Conservation (phyloP, 768 basidiomycete genomes). For the Sarcodon sp. region DNA sequence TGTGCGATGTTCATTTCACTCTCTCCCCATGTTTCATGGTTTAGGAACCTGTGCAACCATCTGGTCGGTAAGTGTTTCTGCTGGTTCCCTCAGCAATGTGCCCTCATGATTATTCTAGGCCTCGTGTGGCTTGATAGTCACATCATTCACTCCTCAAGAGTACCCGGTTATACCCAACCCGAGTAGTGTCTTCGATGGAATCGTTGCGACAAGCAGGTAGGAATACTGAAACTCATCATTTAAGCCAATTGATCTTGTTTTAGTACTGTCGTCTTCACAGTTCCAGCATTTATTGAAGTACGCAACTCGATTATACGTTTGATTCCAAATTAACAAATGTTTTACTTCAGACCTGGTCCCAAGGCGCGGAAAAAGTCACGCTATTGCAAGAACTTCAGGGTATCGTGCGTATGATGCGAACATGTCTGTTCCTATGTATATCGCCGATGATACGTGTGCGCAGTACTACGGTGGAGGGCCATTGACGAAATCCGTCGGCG, state of each 20-base stretch:
- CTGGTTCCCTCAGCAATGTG: neutral
- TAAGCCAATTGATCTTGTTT: neutral
- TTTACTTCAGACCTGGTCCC: constrained; percentile 14
- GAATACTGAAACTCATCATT: neutral
- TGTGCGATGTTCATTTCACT: constrained; percentile 8
- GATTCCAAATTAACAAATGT: too few species aligned
- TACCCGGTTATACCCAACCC: constrained; percentile 14
- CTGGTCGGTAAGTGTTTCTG: constrained; percentile 11
- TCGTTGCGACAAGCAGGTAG: constrained; percentile 5
- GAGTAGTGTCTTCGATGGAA: constrained; percentile 10
- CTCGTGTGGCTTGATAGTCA: constrained; percentile 12
- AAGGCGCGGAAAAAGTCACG: constrained; percentile 10
- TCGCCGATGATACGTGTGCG: neutral
- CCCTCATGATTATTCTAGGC: constrained; percentile 6
- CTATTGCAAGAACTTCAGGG: constrained; percentile 3
- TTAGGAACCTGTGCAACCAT: constrained; percentile 11
- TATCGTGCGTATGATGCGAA: constrained; percentile 2
- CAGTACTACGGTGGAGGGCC: constrained; percentile 10
- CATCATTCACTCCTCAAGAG: constrained; percentile 13
- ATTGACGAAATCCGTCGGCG: constrained; percentile 6
- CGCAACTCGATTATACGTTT: neutral
- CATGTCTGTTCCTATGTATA: neutral
- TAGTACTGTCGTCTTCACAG: constrained; percentile 14
- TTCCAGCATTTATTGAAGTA: constrained; percentile 19
- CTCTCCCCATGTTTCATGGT: constrained; percentile 17